Conservation (phyloP, 805 yeast species). For the Saccharomycopsis sp. region DNA sequence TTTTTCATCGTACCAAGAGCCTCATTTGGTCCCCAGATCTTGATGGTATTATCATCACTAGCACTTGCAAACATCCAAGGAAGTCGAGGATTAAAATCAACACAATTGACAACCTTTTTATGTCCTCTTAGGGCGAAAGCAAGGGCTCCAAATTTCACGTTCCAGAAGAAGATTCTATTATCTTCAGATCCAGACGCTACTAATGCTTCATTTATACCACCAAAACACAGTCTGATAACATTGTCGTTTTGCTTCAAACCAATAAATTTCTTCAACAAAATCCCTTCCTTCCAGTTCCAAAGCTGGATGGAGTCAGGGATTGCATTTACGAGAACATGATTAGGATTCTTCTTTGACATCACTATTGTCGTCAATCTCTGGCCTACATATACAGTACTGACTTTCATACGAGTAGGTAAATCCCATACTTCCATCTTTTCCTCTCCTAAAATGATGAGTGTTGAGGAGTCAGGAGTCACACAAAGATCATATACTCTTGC, state of each 20-base stretch:
- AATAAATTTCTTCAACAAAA: slow-evolving; percentile 53
- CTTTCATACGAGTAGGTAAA: slow-evolving; percentile 34
- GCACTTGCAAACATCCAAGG: slow-evolving; percentile 66
- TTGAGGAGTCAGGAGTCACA: slow-evolving; percentile 55
- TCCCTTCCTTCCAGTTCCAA: slow-evolving; percentile 63
- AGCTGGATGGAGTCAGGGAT: slow-evolving; percentile 73
- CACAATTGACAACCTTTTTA: slow-evolving; percentile 62
- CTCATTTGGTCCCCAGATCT: slow-evolving; percentile 51
- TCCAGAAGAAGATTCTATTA: slow-evolving; percentile 74
- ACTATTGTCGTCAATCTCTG: slow-evolving; percentile 61
- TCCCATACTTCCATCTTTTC: slow-evolving; percentile 58
- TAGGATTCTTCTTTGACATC: slow-evolving; percentile 41
- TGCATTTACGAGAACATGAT: slow-evolving; percentile 52
- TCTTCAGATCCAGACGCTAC: slow-evolving; percentile 83
- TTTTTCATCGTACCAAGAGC: background rate
- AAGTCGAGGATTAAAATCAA: slow-evolving; percentile 58
- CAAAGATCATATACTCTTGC: slow-evolving; percentile 62
- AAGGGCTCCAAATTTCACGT: slow-evolving; percentile 60
- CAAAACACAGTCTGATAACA: slow-evolving; percentile 72
- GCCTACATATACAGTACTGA: slow-evolving; percentile 44
- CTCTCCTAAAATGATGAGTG: slow-evolving; percentile 58
- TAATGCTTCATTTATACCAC: slow-evolving; percentile 61
- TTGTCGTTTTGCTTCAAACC: slow-evolving; percentile 69
- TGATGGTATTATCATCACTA: slow-evolving; percentile 71
- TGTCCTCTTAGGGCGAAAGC: slow-evolving; percentile 60